Percentiles rank a stretch among this genome's conserved stretches.
Evolutionary conservation across 345 rosid species (phyloP).

Genomic region (Salix udensis): DNA sequence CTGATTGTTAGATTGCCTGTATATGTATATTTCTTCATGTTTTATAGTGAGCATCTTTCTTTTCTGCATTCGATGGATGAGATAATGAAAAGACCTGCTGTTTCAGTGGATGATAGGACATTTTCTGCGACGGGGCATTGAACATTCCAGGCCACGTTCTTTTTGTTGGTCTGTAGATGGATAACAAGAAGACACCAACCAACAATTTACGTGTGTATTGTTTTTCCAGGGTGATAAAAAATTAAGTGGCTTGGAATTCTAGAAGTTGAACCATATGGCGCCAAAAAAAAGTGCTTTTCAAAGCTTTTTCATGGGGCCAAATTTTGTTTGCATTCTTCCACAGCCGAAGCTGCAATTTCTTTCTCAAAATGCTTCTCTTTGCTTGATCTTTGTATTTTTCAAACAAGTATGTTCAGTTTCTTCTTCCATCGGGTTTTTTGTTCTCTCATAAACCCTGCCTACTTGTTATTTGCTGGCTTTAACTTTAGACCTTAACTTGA

Average conservation of each 20-base stretch:
- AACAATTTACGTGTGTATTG: neutral
- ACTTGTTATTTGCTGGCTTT: neutral
- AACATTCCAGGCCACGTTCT: neutral
- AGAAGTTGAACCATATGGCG: neutral
- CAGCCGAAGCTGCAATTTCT: neutral
- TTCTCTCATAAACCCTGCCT: neutral
- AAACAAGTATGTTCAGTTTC: neutral
- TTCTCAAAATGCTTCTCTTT: neutral
- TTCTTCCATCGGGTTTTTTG: neutral
- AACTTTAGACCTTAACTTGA: neutral
- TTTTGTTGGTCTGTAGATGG: neutral
- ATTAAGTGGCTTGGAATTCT: conserved; percentile 8
- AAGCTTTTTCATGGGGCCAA: neutral
- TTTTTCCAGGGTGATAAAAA: neutral
- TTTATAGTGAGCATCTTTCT: neutral
- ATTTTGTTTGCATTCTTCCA: neutral
- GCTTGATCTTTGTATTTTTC: neutral
- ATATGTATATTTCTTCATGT: neutral
- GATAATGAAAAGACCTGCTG: neutral
- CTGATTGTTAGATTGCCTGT: no score
- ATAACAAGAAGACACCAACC: neutral
- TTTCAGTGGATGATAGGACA: neutral
- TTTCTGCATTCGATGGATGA: neutral
- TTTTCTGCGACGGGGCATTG: neutral
- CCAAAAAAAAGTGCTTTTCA: conserved; percentile 13